These are phyloP conservation scores for Aspergillus aculeatus DNA, from an alignment of 2,329 filamentous ascomycete genomes.

Conservation along the genomic window DNA sequence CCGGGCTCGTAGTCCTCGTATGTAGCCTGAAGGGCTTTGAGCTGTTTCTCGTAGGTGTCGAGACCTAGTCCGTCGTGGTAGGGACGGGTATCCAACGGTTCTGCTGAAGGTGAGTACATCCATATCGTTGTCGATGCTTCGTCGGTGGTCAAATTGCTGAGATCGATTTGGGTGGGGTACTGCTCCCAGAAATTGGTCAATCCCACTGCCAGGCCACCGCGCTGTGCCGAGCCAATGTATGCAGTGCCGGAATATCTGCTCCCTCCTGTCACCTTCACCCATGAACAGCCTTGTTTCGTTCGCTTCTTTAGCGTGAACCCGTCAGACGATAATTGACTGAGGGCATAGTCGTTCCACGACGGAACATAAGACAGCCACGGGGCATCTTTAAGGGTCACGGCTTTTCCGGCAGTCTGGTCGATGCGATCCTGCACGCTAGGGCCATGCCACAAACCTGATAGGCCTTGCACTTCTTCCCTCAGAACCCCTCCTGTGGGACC, in stretches of 20 bases:
- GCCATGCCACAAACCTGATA: too few species aligned
- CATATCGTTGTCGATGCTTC: neutral
- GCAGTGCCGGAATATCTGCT: neutral
- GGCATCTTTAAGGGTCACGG: slow-evolving; percentile 40
- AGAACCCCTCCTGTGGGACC: too few species aligned
- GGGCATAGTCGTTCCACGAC: slow-evolving; percentile 57
- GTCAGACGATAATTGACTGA: slow-evolving; percentile 59
- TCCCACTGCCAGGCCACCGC: neutral
- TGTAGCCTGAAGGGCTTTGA: too few species aligned
- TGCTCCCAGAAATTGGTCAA: neutral
- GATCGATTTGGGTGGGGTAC: too few species aligned
- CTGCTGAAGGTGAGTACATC: neutral
- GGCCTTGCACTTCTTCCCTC: too few species aligned
- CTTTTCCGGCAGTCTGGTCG: slow-evolving; percentile 39
- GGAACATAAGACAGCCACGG: slow-evolving; percentile 55
- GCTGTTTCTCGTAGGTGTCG: too few species aligned
- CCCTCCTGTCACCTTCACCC: neutral
- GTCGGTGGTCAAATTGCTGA: neutral
- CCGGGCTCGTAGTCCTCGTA: too few species aligned
- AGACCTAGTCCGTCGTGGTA: too few species aligned
- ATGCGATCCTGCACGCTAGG: neutral
- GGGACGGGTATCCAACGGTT: neutral
- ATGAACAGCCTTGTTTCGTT: slow-evolving; percentile 43
- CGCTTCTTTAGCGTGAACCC: slow-evolving; percentile 62
- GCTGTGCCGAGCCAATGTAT: neutral